A percentile compares a stretch with the other conserved stretches of the same genome.
Evolutionary conservation across 2,329 filamentous ascomycete genomes (phyloP).

Genomic region (Teratosphaeria destructans): DNA sequence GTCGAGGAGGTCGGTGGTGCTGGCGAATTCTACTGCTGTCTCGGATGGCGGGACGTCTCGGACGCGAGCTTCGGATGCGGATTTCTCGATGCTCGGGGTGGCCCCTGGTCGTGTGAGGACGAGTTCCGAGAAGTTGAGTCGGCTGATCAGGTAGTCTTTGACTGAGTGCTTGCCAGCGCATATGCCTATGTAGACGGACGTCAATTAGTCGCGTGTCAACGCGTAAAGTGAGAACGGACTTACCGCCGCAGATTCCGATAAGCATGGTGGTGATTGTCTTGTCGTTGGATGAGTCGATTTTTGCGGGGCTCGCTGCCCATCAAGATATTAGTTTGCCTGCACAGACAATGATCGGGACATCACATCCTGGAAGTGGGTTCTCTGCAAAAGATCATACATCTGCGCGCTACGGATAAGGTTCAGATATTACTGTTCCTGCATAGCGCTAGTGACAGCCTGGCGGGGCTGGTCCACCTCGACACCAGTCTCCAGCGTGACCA

Average conservation of each 20-base stretch:
- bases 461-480: background rate
- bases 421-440: background rate
- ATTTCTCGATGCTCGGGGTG: slow-evolving; percentile 33
- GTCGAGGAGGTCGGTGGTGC: slow-evolving; percentile 60
- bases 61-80: slow-evolving; percentile 29
- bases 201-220: background rate
- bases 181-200: slow-evolving; percentile 51
- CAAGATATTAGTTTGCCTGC: background rate
- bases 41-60: slow-evolving; percentile 11
- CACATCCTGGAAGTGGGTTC: background rate
- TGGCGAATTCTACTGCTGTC: slow-evolving; percentile 41
- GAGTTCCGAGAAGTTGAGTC: slow-evolving; percentile 71
- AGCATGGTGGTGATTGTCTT: slow-evolving; percentile 44
- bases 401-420: background rate
- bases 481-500: background rate
- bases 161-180: slow-evolving; percentile 89
- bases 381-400: background rate
- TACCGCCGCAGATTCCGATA: slow-evolving; percentile 67
- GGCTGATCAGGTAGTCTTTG: slow-evolving; percentile 72
- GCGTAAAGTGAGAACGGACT: background rate
- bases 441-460: background rate
- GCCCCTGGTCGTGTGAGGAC: slow-evolving; percentile 40
- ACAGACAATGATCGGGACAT: background rate
- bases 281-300: background rate
- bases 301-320: background rate